phyloP scores from a whole-genome alignment of 2,329 filamentous ascomycete genomes.

The Fusarium kyushuense region DNA sequence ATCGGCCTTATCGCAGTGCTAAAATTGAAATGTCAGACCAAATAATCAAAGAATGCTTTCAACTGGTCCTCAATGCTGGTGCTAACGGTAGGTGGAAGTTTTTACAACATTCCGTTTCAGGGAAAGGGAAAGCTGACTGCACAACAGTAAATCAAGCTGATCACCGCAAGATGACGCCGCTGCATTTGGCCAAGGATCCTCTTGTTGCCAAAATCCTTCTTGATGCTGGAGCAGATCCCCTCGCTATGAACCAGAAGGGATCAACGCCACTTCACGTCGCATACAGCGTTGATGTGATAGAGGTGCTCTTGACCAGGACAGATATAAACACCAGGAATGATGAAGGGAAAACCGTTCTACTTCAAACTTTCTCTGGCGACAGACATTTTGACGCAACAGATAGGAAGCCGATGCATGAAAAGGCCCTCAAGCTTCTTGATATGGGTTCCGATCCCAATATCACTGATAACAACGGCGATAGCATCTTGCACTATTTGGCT shows the following conservation, averaged over 20 bases:
- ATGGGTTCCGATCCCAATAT: neutral
- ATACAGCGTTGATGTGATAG: rapidly evolving
- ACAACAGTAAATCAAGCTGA: neutral
- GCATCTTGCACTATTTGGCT: neutral
- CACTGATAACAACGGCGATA: neutral
- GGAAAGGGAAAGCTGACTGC: neutral
- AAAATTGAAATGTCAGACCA: too few species aligned
- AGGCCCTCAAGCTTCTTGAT: neutral
- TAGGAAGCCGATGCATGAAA: neutral
- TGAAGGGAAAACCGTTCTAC: neutral
- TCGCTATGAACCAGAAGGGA: neutral
- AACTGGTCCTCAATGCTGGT: neutral
- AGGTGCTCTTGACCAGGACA: neutral
- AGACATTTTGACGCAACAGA: rapidly evolving
- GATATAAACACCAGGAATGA: neutral
- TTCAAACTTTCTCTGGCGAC: neutral
- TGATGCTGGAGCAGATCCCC: neutral
- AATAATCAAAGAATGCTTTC: too few species aligned
- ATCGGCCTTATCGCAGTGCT: rapidly evolving
- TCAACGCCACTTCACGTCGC: neutral
- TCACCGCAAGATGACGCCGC: rapidly evolving
- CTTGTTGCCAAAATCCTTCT: neutral
- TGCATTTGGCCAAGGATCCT: neutral
- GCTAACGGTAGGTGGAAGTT: neutral
- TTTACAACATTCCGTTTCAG: neutral